These are phyloP conservation scores for Aegilops longissima DNA, from an alignment of 176 grass and related monocot genomes.

Conservation along the genomic window DNA sequence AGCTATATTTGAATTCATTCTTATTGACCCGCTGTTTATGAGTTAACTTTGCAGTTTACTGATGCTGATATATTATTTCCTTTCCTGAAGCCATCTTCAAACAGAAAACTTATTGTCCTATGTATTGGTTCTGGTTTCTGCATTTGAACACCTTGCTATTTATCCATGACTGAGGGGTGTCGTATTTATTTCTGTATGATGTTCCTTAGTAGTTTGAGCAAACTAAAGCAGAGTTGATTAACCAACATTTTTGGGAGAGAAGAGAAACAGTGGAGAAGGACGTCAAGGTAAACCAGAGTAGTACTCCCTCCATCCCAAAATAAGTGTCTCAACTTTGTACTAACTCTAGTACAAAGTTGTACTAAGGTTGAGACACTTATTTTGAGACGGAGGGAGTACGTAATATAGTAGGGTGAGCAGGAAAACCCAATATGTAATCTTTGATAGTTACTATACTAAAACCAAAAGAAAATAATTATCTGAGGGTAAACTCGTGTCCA, in stretches of 20 bases:
- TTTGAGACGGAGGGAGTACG: too few relatives aligned
- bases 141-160: neutral
- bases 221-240: neutral
- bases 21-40: too few relatives aligned
- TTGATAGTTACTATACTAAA: neutral
- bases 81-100: neutral
- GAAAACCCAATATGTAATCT: neutral
- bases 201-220: neutral
- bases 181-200: neutral
- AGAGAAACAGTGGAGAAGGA: neutral
- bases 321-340: too few relatives aligned
- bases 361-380: too few relatives aligned
- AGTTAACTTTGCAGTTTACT: too few relatives aligned
- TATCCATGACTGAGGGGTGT: neutral
- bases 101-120: neutral
- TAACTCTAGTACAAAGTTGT: too few relatives aligned
- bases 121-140: neutral
- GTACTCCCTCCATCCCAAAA: too few relatives aligned
- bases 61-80: neutral
- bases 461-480: neutral
- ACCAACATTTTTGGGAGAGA: neutral
- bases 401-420: neutral
- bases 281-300: neutral
- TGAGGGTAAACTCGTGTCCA: neutral
- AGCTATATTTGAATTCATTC: neutral